Evolutionary conservation across 495 filamentous ascomycete genomes (phyloP).

Genomic region (Penicillium crystallinum): DNA sequence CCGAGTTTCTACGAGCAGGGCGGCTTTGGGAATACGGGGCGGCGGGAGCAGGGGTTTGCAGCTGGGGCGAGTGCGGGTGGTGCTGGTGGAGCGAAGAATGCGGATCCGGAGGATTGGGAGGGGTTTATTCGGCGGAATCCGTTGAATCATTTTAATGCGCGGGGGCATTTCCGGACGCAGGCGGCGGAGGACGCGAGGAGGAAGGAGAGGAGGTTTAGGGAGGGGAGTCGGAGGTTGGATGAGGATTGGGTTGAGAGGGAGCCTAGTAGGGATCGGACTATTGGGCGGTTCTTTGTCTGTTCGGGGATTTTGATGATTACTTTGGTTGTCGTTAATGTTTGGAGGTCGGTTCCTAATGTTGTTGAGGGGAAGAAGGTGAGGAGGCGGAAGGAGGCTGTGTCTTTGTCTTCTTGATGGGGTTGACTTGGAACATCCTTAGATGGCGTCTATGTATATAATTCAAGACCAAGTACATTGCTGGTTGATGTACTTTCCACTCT

Average conservation of each 20-base stretch:
- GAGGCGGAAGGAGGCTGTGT: constrained; percentile 4
- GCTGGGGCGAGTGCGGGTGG: constrained; percentile 12
- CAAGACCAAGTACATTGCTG: not conserved
- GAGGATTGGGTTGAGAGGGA: not conserved
- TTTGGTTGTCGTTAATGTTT: constrained; percentile 17
- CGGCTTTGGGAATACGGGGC: constrained; percentile 43
- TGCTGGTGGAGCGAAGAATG: constrained; percentile 1
- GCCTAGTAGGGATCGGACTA: constrained; percentile 23
- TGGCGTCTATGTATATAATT: not conserved
- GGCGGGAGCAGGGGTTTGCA: constrained; percentile 7
- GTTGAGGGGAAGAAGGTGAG: not conserved
- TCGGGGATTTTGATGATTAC: constrained; percentile 33
- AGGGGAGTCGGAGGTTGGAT: constrained; percentile 5
- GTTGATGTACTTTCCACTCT: not conserved
- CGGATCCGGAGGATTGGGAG: constrained; percentile 35
- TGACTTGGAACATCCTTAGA: not conserved
- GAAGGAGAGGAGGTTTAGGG: constrained; percentile 29
- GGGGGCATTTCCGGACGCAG: constrained; percentile 64
- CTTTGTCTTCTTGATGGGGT: constrained; percentile 1
- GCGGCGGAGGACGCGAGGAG: constrained; percentile 55
- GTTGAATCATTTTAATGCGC: constrained; percentile 59
- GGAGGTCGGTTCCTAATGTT: not conserved
- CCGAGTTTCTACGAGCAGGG: constrained; percentile 81
- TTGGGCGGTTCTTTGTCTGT: constrained; percentile 43
- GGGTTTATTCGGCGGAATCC: constrained; percentile 47